phyloP scores from a whole-genome alignment of 140 eudicot genomes.

The Ambrosia hybrid region DNA sequence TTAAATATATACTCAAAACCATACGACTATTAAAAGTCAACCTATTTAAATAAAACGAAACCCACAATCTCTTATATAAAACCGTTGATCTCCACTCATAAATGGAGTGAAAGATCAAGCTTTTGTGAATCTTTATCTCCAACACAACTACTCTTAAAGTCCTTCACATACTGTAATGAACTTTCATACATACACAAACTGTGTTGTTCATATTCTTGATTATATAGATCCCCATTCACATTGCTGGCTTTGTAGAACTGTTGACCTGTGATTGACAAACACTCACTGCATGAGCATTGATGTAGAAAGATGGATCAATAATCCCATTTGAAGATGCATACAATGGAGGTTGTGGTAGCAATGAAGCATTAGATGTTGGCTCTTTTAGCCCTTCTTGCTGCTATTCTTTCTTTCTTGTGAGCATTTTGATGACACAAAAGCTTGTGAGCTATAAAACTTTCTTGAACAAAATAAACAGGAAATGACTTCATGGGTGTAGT shows the following conservation, averaged over 20 bases:
- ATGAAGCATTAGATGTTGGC: conserved; percentile 34
- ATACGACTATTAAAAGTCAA: too few species aligned
- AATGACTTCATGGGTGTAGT: neutral
- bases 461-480: conserved; percentile 81
- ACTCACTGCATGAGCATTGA: conserved; percentile 59
- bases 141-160: conserved; percentile 18
- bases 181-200: conserved; percentile 14
- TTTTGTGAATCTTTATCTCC: conserved; percentile 29
- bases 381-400: conserved; percentile 71
- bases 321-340: conserved; percentile 40
- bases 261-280: conserved; percentile 40
- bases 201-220: conserved; percentile 33
- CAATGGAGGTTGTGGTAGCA: conserved; percentile 44
- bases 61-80: conserved; percentile 21
- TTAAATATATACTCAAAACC: too few species aligned
- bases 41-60: neutral
- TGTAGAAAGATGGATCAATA: conserved; percentile 56
- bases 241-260: conserved; percentile 34
- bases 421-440: conserved; percentile 97
- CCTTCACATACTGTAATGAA: conserved; percentile 18
- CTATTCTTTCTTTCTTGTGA: conserved; percentile 84
- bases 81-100: conserved; percentile 17
- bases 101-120: conserved; percentile 39
- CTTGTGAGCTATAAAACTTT: conserved; percentile 85
- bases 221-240: conserved; percentile 25